Evolutionary conservation across 2,329 filamentous ascomycete genomes (phyloP).

Genomic region (Hortaea werneckii): DNA sequence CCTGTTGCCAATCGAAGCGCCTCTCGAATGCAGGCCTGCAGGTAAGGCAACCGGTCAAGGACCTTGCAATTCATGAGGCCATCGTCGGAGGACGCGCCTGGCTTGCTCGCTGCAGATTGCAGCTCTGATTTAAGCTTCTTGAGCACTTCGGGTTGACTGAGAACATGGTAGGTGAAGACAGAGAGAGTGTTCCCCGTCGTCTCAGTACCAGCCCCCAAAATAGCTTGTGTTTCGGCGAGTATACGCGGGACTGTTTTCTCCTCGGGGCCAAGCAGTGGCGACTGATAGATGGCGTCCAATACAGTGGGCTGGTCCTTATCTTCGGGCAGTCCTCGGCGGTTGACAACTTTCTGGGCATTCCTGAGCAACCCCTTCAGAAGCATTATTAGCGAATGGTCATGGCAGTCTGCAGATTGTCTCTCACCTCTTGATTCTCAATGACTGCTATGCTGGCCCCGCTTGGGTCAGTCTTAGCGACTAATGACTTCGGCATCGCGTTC

Average conservation of each 20-base stretch:
- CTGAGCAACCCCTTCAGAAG: not conserved
- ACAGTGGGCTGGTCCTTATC: not conserved
- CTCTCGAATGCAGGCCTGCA: constrained; percentile 14
- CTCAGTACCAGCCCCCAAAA: constrained; percentile 38
- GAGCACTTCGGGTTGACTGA: constrained; percentile 25
- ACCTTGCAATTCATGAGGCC: not conserved
- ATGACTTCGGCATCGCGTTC: constrained; percentile 26
- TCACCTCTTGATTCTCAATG: constrained; percentile 1
- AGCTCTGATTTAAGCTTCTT: constrained; percentile 31
- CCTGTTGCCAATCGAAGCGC: constrained; percentile 14
- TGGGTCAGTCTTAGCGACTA: constrained; percentile 12
- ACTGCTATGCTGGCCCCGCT: not conserved
- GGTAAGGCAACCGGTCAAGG: constrained; percentile 13
- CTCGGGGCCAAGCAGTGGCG: constrained; percentile 12
- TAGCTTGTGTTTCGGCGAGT: constrained; percentile 33
- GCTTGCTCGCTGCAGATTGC: not conserved
- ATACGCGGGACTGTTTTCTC: constrained; percentile 26
- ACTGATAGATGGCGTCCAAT: constrained; percentile 2
- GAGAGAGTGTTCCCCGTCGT: constrained; percentile 34
- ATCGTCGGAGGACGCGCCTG: not conserved
- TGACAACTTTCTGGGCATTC: not conserved
- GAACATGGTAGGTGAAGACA: constrained; percentile 31
- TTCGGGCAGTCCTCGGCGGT: not conserved
- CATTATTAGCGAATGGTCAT: not conserved
- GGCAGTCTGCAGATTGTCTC: not conserved